A percentile compares a stretch with the other conserved stretches of the same genome.
These are phyloP conservation scores for Pyrus betulifolia DNA, from an alignment of 306 rosid genomes.

Conservation along the genomic window DNA sequence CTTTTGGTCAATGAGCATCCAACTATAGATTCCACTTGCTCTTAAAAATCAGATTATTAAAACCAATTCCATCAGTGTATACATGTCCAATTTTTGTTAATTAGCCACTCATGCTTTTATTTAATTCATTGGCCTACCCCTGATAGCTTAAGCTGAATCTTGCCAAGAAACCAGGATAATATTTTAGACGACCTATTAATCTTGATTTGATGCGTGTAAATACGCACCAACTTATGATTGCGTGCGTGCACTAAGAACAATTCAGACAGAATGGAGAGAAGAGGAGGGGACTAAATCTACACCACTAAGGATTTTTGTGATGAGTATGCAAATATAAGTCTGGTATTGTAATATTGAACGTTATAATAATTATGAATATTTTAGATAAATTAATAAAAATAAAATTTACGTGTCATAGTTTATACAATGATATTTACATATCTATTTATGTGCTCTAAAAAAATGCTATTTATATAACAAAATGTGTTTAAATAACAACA, in stretches of 20 bases:
- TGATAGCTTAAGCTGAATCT: background rate
- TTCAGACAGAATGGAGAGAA: background rate
- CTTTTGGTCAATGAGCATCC: background rate
- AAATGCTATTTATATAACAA: too few relatives aligned
- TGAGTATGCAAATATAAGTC: too few relatives aligned
- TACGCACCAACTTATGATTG: constrained; percentile 37
- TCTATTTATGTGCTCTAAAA: too few relatives aligned
- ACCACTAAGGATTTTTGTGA: background rate
- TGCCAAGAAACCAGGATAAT: background rate
- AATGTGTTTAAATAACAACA: too few relatives aligned
- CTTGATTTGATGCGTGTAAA: constrained; percentile 29
- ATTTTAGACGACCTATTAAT: background rate
- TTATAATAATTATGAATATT: background rate
- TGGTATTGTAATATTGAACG: too few relatives aligned
- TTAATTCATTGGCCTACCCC: background rate
- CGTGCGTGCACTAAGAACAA: constrained; percentile 35
- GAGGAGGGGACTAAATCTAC: background rate
- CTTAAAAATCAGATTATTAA: background rate
- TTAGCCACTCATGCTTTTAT: background rate
- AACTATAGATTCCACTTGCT: background rate
- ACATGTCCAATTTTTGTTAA: background rate
- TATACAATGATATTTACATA: too few relatives aligned
- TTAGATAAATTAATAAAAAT: background rate
- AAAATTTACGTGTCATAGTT: too few relatives aligned
- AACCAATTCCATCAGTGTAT: background rate